Evolutionary conservation across 1,139 yeast genomes (phyloP).

Genomic region (Suhomyces bribrorum): DNA sequence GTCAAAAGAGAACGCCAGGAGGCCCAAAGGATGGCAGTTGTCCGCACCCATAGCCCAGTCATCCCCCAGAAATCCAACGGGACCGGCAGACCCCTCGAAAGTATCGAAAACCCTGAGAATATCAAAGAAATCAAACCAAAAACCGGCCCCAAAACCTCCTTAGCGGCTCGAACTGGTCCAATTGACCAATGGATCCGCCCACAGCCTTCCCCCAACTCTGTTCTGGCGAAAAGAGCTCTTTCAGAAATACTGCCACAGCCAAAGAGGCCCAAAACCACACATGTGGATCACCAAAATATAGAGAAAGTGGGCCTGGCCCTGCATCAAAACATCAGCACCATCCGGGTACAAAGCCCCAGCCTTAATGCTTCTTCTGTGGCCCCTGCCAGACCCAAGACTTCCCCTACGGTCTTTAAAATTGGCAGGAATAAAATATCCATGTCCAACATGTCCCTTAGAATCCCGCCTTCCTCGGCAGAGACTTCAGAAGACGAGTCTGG

Average conservation of each 20-base stretch:
- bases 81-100: no score
- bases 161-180: background rate
- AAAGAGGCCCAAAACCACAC: no score
- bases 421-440: conserved; percentile 4
- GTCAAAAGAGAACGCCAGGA: conserved; percentile 5
- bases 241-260: no score
- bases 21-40: no score
- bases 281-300: no score
- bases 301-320: no score
- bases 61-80: background rate
- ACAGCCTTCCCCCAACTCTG: background rate
- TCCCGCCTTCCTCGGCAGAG: conserved; percentile 5
- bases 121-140: no score
- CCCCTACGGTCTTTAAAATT: background rate
- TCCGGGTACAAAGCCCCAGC: no score
- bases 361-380: no score
- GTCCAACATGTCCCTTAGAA: conserved; percentile 4
- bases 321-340: no score
- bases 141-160: no score
- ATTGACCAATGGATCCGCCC: background rate
- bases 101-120: no score
- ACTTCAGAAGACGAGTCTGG: conserved; percentile 6
- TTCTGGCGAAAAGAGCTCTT: background rate
- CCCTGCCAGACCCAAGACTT: background rate
- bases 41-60: background rate